Evolutionary conservation across 768 basidiomycete species (phyloP), one percentile per base, ranked within the genome.

Genomic region (Cantharellus anzutake): DNA sequence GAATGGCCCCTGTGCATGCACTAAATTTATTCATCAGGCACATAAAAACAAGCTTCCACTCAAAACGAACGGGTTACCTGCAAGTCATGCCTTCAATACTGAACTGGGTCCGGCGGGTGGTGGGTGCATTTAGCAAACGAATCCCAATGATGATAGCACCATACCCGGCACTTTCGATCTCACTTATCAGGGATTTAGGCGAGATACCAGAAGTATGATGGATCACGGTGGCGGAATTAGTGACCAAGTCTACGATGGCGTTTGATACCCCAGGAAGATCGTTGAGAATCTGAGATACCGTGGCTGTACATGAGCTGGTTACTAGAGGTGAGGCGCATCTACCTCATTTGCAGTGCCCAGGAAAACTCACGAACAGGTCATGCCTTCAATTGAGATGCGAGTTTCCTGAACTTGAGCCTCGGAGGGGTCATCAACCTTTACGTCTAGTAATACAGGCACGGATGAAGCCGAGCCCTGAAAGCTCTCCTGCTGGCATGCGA

Each of bases 321-420:
- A 5, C 16, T 11, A 50, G 35, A 7, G 16, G 52, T 11, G 7
- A 35, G 7, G 52, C 34, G 16, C 11, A 55, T 55, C 52, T 55
- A 7, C 16, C 16, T 35, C 20, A 29, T 29, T 55, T 35, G 16
- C 16, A 55, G 34, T n/a, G 52, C 20, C 20, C 14, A 14, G 35
- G 38, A 5, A 14, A 41, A 59, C 63, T 40, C 56, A 62, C 64
- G 68, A 64, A 60, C 68, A 69, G 4, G 69, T 70, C 68, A 70
- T 69, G 2, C 68, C 69, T 5, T 64, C 61, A 35, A 70, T 66
- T n/a, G 58, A 59, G 7, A 59, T 20, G 55, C 11, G 56, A 2
- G 58, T 59, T 37, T 57, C 56, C 16, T 34, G 29, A 16, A 59
- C 7, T 41, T 5, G 16, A 11, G 57, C n/a, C 29, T 7, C 16